A percentile compares a stretch with the other conserved stretches of the same genome.
Conservation (phyloP, 345 rosid genomes). For the Pelargonium nanum region DNA sequence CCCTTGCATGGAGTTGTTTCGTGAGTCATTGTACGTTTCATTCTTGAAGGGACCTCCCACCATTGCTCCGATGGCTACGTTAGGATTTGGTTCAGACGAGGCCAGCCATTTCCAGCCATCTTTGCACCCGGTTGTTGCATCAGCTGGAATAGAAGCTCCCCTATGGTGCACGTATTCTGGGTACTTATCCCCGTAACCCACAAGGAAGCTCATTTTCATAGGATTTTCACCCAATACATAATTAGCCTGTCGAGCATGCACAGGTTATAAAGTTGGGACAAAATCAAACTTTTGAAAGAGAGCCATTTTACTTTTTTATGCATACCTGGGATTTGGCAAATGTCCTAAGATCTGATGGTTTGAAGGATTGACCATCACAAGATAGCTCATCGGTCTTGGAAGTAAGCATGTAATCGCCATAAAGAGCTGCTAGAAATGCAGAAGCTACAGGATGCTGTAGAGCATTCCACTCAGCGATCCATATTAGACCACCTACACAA, state of each 20-base stretch:
- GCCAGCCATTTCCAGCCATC: constrained; percentile 77
- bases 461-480: constrained; percentile 71
- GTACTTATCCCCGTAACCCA: constrained; percentile 47
- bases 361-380: constrained; percentile 46
- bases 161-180: constrained; percentile 74
- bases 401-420: constrained; percentile 69
- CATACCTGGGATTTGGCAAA: constrained; percentile 74
- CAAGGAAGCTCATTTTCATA: constrained; percentile 52
- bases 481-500: constrained; percentile 69
- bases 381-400: constrained; percentile 35
- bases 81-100: constrained; percentile 61
- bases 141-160: constrained; percentile 76
- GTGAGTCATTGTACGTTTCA: constrained; percentile 45
- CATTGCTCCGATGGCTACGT: constrained; percentile 64
- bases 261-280: too few relatives aligned
- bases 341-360: constrained; percentile 53
- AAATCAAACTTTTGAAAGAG: too few relatives aligned
- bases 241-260: constrained; percentile 29
- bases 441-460: constrained; percentile 74
- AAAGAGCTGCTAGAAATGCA: constrained; percentile 70
- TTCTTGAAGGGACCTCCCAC: constrained; percentile 85
- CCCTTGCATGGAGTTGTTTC: constrained; percentile 60
- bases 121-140: constrained; percentile 44
- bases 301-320: too few relatives aligned
- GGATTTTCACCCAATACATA: constrained; percentile 55